Base-by-base conservation (phyloP, 140 eudicot genomes). In the Flaveria floridana region DNA sequence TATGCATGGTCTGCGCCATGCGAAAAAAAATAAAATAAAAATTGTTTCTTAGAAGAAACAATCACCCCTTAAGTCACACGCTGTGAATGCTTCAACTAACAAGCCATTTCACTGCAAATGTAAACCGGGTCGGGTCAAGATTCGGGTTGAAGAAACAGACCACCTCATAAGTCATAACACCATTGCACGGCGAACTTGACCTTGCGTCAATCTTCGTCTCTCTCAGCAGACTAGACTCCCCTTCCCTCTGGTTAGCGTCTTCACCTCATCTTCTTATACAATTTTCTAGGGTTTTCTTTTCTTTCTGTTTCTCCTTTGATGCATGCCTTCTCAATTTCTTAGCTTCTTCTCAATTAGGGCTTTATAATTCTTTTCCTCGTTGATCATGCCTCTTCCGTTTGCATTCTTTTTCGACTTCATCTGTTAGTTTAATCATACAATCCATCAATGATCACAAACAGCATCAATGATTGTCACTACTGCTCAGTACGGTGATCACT, bases 251-350 rank as follows among this genome's bases (percentile, higher is more conserved):
- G 79, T 75, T 51, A 51, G 18, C 4, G 41, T 34, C 41, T 34
- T 34, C 41, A 6, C 1, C 6, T 34, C 41, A 76, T 76, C 68
- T 8, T 67, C 69, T 76, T 23, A n/a, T 61, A 25, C 6, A 26
- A 16, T 64, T 65, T 63, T 62, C 30, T 68, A 77, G 81, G 71
- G 64, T 69, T 77, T 44, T 5, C 76, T 53, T 26, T 8, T 26
- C 48, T 26, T 57, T 55, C 30, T 0, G 55, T 26, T 52, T 51
- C 61, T 58, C 12, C 53, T 39, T 57, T 37, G 68, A 73, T 16
- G 26, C 61, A 41, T 46, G 41, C 69, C 34, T 62, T 25, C 23
- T 58, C 15, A 61, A n/a, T 12, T 46, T 74, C 41, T 21, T 44
- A 5, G 15, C 15, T 65, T 65, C 25, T 64, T 64, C 30, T 23